Evolutionary conservation across 768 basidiomycete species (phyloP), one percentile per base, ranked within the genome.

Genomic region (Leucogyrophana mollusca): DNA sequence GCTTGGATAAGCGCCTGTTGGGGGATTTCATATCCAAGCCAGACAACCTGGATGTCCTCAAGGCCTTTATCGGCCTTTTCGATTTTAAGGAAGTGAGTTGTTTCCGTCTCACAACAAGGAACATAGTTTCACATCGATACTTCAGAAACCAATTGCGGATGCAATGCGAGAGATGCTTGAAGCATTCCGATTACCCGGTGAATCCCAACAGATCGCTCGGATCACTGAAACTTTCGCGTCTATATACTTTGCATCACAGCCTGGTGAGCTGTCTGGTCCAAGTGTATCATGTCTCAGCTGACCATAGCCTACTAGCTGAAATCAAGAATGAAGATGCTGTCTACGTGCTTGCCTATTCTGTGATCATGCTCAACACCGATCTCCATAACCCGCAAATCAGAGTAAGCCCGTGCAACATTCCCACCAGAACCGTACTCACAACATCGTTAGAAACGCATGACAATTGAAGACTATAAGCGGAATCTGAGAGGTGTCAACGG

Each of bases 351-450:
- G 82, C 95, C 1, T 99, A 85, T 65, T 97, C 96, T 0, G 85
- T 99, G 50, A 97, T 99, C 65, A 80, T 99, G 93, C 79, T 99
- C 40, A 99, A 99, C 67, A 99, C 96, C 7, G 96, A 99, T 69
- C 81, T 83, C 24, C 94, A 97, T 62, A 97, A 90, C 60, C 94
- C 94, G 10, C 93, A 96, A 74, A 80, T 94, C 50, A 72, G 90
- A 61, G 92, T 88, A 61, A 64, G 85, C 58, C 9, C 20, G 27
- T 13, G 27, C 27, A 30, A 13, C 14, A 37, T 30, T n/a, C 18
- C 9, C 5, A n/a, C 21, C 34, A 47, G n/a, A n/a, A n/a, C n/a
- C 32, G 25, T 40, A 18, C 45, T 57, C 25, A 53, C 40, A 20
- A 21, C 24, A 44, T 37, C 34, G 37, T 20, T 55, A 95, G 87